phyloP scores from a whole-genome alignment of 441 rosid species.

The Populus tomentosa region DNA sequence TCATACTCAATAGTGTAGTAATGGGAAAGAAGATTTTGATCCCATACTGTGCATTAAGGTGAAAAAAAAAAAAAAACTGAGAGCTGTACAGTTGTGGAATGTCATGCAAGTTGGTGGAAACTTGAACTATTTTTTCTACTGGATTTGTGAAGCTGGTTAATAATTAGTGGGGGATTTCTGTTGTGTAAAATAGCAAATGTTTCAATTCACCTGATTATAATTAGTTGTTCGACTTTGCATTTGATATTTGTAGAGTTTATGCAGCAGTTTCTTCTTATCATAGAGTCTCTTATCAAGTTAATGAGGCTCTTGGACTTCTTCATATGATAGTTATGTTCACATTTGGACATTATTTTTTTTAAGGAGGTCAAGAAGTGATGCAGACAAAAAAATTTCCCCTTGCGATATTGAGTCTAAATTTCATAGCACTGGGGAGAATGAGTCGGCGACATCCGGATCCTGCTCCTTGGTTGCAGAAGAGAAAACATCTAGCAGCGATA shows the following conservation, averaged over 20 bases:
- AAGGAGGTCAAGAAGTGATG: constrained; percentile 48
- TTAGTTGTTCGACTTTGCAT: neutral
- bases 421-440: constrained; percentile 38
- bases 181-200: neutral
- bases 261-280: neutral
- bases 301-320: neutral
- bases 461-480: constrained; percentile 72
- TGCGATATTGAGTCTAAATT: constrained; percentile 37
- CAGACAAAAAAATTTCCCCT: constrained; percentile 27
- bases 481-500: constrained; percentile 61
- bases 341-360: constrained; percentile 14
- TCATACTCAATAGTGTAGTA: neutral
- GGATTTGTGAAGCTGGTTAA: neutral
- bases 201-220: neutral
- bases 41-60: neutral
- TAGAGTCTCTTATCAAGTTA: neutral
- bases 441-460: constrained; percentile 66
- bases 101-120: neutral
- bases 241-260: neutral
- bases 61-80: neutral
- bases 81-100: neutral
- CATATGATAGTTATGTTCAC: constrained; percentile 2
- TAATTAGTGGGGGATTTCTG: neutral
- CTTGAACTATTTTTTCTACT: neutral
- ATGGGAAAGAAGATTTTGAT: constrained; percentile 8